phyloP scores from a whole-genome alignment of 148 eudicot species.

The Cornus controversa region DNA sequence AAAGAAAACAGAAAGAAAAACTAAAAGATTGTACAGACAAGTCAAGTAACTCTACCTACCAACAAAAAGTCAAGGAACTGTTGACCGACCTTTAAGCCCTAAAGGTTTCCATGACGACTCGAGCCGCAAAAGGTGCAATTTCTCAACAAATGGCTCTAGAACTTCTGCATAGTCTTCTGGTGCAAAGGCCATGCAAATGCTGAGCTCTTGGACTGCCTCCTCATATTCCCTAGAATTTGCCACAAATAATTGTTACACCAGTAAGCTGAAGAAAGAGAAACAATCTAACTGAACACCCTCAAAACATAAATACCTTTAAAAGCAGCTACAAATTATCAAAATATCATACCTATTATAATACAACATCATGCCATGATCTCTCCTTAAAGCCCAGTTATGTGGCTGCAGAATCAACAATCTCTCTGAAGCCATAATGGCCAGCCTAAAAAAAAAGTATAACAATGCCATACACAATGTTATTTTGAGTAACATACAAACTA shows the following conservation, averaged over 20 bases:
- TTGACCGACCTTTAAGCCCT: constrained; percentile 58
- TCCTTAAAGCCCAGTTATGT: constrained; percentile 84
- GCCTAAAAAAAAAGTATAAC: constrained; percentile 43
- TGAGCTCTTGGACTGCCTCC: constrained; percentile 82
- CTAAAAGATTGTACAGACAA: neutral
- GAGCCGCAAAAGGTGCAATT: constrained; percentile 67
- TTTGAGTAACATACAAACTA: constrained; percentile 9
- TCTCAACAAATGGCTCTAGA: constrained; percentile 80
- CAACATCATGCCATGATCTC: constrained; percentile 94
- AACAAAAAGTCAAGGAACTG: constrained; percentile 20
- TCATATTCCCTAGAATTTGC: constrained; percentile 62
- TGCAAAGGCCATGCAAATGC: constrained; percentile 97
- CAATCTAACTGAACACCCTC: neutral
- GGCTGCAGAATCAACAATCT: constrained; percentile 82
- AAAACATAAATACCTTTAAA: neutral
- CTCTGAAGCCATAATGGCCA: constrained; percentile 94
- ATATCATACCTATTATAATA: constrained; percentile 64
- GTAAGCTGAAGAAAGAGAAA: neutral
- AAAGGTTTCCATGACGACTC: constrained; percentile 79
- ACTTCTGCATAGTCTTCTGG: constrained; percentile 90
- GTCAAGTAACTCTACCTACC: constrained; percentile 48
- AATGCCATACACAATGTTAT: constrained; percentile 11
- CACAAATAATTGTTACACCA: neutral
- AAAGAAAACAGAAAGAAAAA: neutral
- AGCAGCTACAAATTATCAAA: neutral